These are phyloP conservation scores for Glycine latifolia DNA, from an alignment of 306 rosid species.

Conservation along the genomic window DNA sequence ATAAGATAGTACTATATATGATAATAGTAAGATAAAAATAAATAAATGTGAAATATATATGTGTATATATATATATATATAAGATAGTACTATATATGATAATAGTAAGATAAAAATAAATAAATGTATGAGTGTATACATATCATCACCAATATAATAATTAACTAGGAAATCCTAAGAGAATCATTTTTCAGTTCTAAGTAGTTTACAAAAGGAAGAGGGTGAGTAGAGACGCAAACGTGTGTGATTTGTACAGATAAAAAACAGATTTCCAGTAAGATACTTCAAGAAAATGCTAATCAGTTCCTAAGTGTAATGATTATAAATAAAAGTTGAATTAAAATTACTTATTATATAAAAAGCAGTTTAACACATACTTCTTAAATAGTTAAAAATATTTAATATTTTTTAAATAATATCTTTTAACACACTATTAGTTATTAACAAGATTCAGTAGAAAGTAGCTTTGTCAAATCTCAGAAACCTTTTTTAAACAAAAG, in stretches of 20 bases:
- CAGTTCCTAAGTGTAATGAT: not conserved
- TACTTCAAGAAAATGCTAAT: not conserved
- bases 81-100: too few relatives aligned
- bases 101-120: too few relatives aligned
- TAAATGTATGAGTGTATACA: not conserved
- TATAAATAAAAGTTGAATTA: not conserved
- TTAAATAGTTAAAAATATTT: not conserved
- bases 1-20: too few relatives aligned
- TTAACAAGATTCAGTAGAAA: not conserved
- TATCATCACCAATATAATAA: not conserved
- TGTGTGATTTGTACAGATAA: conserved; percentile 30
- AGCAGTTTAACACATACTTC: not conserved
- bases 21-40: too few relatives aligned
- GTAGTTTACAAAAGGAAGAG: not conserved
- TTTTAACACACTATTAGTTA: not conserved
- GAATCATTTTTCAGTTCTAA: conserved; percentile 42
- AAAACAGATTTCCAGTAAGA: not conserved
- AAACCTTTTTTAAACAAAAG: not conserved
- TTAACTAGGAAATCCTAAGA: conserved; percentile 48
- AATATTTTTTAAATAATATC: not conserved
- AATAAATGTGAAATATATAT: too few relatives aligned
- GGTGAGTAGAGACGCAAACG: not conserved
- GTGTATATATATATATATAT: too few relatives aligned
- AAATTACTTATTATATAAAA: not conserved
- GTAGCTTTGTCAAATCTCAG: not conserved